Percentiles rank a stretch among this genome's conserved stretches.
Conservation (phyloP, 225 moss, liverwort and hornwort genomes). For the Pseudoscleropodium purum region DNA sequence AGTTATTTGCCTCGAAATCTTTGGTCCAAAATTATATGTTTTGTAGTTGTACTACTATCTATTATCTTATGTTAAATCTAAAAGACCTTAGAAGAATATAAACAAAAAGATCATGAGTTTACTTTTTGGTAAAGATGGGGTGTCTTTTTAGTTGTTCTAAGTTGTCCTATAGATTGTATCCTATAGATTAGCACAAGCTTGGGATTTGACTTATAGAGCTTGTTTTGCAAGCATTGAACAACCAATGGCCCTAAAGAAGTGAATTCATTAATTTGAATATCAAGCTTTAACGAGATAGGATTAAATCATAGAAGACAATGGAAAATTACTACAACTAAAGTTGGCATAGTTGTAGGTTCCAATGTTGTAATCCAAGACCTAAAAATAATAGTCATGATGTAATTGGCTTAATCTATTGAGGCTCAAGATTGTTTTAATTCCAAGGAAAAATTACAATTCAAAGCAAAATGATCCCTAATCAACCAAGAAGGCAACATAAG, state of each 20-base stretch:
- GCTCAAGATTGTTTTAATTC: too few species aligned
- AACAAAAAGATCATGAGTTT: background rate
- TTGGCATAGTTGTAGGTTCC: background rate
- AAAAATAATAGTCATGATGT: background rate
- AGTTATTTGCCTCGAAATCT: background rate
- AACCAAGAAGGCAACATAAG: too few species aligned
- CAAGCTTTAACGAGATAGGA: background rate
- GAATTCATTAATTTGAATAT: background rate
- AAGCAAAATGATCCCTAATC: too few species aligned
- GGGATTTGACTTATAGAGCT: background rate
- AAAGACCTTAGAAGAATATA: background rate
- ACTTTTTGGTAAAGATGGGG: too few species aligned
- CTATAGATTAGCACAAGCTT: background rate
- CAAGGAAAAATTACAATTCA: too few species aligned
- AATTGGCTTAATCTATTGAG: background rate
- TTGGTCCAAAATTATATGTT: too few species aligned
- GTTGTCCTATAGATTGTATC: background rate
- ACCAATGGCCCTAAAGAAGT: accelerated
- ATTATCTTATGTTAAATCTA: background rate
- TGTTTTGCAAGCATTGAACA: background rate
- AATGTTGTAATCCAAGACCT: too few species aligned
- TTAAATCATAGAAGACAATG: background rate
- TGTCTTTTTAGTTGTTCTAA: background rate
- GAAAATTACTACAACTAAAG: background rate
- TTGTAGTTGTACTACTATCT: too few species aligned